phyloP scores from a whole-genome alignment of 2,329 filamentous ascomycete genomes.

The Neofusicoccum umdonicola region DNA sequence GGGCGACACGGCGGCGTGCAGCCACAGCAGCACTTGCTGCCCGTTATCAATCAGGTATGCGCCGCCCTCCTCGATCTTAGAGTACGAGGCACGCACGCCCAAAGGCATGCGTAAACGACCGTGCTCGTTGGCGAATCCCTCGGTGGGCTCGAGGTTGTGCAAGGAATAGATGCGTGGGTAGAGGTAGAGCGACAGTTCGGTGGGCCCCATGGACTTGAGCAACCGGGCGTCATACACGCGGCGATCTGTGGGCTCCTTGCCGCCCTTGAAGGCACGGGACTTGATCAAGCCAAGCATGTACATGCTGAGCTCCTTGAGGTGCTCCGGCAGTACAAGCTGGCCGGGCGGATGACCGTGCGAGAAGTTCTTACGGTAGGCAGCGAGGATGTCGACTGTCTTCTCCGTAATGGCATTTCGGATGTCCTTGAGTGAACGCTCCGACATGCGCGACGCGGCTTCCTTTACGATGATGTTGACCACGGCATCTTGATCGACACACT shows the following conservation, averaged over 20 bases:
- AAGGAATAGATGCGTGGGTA: conserved; percentile 92
- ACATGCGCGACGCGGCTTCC: conserved; percentile 84
- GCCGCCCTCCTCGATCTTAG: conserved; percentile 85
- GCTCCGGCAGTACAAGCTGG: conserved; percentile 91
- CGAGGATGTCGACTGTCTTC: conserved; percentile 88
- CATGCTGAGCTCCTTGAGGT: conserved; percentile 95
- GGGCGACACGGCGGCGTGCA: conserved; percentile 87
- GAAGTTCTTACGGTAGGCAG: conserved; percentile 90
- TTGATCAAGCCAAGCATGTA: conserved; percentile 90
- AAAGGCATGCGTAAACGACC: conserved; percentile 85
- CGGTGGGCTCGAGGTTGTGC: conserved; percentile 81
- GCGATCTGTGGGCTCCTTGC: conserved; percentile 85
- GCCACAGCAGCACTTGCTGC: conserved; percentile 86
- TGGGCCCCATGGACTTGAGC: conserved; percentile 80
- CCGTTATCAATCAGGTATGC: conserved; percentile 96
- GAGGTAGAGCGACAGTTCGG: conserved; percentile 85
- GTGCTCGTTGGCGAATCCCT: conserved; percentile 91
- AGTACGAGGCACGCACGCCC: conserved; percentile 77
- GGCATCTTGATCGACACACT: conserved; percentile 93
- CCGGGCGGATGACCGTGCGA: conserved; percentile 82
- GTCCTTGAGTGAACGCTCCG: conserved; percentile 76
- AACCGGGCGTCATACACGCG: conserved; percentile 88
- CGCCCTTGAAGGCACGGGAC: conserved; percentile 86
- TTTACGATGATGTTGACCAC: conserved; percentile 87
- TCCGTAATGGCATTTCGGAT: conserved; percentile 80